Conservation (phyloP, 164 flowering plant genomes). For the Magnolia officinalis region DNA sequence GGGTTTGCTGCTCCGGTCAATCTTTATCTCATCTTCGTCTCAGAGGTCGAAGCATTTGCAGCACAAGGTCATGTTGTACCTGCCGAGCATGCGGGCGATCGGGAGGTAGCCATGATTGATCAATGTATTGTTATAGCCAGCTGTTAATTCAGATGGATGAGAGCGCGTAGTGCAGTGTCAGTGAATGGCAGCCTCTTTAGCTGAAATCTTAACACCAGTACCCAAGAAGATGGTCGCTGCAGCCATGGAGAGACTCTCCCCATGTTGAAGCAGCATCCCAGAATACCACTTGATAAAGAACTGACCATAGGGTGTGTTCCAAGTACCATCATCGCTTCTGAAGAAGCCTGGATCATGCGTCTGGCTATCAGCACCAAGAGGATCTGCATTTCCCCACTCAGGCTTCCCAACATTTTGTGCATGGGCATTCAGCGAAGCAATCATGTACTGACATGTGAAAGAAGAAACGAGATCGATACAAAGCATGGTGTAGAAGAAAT, state of each 20-base stretch:
- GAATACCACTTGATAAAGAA: constrained; percentile 84
- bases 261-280: constrained; percentile 55
- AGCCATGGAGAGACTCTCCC: constrained; percentile 50
- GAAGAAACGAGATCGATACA: background rate
- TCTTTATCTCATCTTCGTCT: constrained; percentile 39
- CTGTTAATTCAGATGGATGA: constrained; percentile 62
- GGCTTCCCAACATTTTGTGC: constrained; percentile 44
- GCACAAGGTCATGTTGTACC: constrained; percentile 46
- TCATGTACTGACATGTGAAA: constrained; percentile 49
- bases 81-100: constrained; percentile 51
- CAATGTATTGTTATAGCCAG: constrained; percentile 63
- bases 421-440: constrained; percentile 51
- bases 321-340: constrained; percentile 50
- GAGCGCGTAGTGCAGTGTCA: constrained; percentile 55
- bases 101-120: constrained; percentile 61
- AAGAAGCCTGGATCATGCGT: constrained; percentile 42
- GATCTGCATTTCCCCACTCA: constrained; percentile 62
- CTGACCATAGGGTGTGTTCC: constrained; percentile 56
- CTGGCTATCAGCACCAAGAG: constrained; percentile 37
- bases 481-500: background rate
- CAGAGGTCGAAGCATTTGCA: constrained; percentile 51
- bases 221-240: constrained; percentile 51
- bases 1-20: constrained; percentile 39
- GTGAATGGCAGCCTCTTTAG: constrained; percentile 56
- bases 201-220: constrained; percentile 37